Percentiles rank a stretch among this genome's conserved stretches.
These are phyloP conservation scores for Dimocarpus longan DNA, from an alignment of 345 rosid genomes.

Conservation along the genomic window DNA sequence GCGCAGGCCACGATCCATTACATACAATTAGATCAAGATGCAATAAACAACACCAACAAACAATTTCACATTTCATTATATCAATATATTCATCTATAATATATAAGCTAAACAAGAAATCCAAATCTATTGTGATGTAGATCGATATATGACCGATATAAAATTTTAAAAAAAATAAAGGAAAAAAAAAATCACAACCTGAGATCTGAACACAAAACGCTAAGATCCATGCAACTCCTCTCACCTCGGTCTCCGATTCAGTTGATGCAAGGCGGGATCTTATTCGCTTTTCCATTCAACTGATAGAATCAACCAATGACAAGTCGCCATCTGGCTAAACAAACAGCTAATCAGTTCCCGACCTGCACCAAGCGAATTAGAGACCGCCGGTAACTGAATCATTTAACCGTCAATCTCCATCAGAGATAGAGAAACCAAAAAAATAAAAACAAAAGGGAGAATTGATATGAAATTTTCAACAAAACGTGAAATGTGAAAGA, in stretches of 20 bases:
- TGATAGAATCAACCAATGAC: constrained; percentile 23
- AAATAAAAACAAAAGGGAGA: too few relatives aligned
- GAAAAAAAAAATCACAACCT: constrained; percentile 20
- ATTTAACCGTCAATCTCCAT: background rate
- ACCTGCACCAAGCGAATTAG: constrained; percentile 99
- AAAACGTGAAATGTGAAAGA: too few relatives aligned
- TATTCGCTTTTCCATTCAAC: constrained; percentile 33
- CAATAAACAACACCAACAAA: background rate
- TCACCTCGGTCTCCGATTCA: constrained; percentile 95
- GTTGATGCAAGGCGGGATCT: constrained; percentile 98
- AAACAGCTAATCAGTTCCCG: constrained; percentile 72
- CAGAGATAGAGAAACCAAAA: background rate
- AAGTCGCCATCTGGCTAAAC: constrained; percentile 23
- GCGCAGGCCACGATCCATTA: background rate
- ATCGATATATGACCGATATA: constrained; percentile 4
- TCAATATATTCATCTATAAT: background rate
- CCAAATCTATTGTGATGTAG: constrained; percentile 4
- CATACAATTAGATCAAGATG: background rate
- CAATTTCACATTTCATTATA: background rate
- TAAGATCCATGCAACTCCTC: constrained; percentile 29
- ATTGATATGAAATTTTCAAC: too few relatives aligned
- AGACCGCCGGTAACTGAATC: constrained; percentile 66
- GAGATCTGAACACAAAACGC: constrained; percentile 44
- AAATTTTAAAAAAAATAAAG: too few relatives aligned
- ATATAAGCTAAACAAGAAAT: background rate